Percentiles rank a stretch among this genome's conserved stretches.
Evolutionary conservation across 2,329 filamentous ascomycete genomes (phyloP).

Genomic region (Aspergillus versicolor): DNA sequence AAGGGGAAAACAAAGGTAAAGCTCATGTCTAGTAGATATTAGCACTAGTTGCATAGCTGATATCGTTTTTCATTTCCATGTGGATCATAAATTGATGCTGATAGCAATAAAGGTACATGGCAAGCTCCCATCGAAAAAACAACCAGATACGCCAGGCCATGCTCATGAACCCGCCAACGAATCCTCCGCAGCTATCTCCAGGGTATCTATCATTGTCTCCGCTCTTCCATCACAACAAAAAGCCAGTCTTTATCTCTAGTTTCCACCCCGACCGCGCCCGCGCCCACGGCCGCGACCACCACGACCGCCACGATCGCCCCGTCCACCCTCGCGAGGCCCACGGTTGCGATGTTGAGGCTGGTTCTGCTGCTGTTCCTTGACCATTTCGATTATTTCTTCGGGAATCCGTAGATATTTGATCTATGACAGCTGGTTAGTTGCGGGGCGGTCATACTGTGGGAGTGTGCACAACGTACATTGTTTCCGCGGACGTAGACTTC

Average conservation of each 20-base stretch:
- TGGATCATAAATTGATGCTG: conserved; percentile 7
- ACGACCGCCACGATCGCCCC: conserved; percentile 42
- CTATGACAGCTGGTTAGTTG: conserved; percentile 47
- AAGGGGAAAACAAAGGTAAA: neutral
- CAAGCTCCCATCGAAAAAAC: conserved; percentile 31
- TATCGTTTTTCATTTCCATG: conserved; percentile 6
- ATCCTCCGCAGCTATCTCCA: conserved; percentile 29
- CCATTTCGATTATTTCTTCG: conserved; percentile 92
- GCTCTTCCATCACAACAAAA: conserved; percentile 10
- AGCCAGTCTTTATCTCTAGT: conserved; percentile 17
- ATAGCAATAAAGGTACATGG: conserved; percentile 19
- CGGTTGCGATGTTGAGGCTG: conserved; percentile 50
- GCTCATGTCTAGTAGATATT: neutral
- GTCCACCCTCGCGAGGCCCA: conserved; percentile 36
- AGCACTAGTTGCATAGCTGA: neutral
- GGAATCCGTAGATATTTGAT: conserved; percentile 98
- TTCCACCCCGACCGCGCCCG: conserved; percentile 42
- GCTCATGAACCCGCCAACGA: conserved; percentile 34
- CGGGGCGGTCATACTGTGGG: neutral
- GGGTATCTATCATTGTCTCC: conserved; percentile 36
- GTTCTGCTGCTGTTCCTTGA: conserved; percentile 85
- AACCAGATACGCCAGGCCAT: conserved; percentile 43
- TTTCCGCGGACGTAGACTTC: conserved; percentile 98
- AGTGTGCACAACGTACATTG: conserved; percentile 64
- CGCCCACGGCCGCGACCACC: conserved; percentile 46